A percentile compares a stretch with the other conserved stretches of the same genome.
phyloP scores from a whole-genome alignment of 164 flowering plant species.

The Cinnamomum micranthum region DNA sequence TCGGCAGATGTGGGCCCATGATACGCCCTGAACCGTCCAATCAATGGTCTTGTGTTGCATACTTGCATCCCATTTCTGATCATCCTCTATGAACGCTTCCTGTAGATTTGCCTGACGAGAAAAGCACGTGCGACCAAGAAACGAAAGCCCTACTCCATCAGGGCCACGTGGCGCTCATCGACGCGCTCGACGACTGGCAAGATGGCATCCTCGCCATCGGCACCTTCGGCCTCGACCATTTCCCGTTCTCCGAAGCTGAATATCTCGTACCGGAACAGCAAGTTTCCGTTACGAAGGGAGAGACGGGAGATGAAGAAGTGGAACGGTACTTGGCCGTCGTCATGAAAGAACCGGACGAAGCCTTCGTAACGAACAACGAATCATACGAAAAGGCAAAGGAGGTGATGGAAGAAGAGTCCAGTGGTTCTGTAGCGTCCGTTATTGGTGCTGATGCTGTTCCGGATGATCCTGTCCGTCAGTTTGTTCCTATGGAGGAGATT shows the following conservation, averaged over 20 bases:
- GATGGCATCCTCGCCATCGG: constrained; percentile 63
- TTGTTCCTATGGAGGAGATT: constrained; percentile 1
- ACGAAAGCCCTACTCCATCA: constrained; percentile 26
- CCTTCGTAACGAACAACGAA: constrained; percentile 3
- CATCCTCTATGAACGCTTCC: no score
- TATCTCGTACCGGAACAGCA: constrained; percentile 7
- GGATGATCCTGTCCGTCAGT: constrained; percentile 7
- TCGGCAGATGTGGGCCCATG: no score
- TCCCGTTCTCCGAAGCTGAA: constrained; percentile 9
- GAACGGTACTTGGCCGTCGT: constrained; percentile 29
- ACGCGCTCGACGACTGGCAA: constrained; percentile 47
- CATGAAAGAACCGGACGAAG: constrained; percentile 14
- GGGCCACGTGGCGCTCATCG: constrained; percentile 29
- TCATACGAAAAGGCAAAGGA: not conserved
- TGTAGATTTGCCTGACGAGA: constrained; percentile 7
- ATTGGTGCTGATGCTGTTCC: constrained; percentile 7
- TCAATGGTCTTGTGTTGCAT: no score
- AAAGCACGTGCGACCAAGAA: constrained; percentile 21
- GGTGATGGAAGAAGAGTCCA: not conserved
- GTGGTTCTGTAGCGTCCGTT: not conserved
- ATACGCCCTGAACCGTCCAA: no score
- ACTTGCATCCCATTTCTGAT: no score
- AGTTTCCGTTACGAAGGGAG: not conserved
- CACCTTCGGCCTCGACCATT: constrained; percentile 53
- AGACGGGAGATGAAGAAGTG: constrained; percentile 2